These are phyloP conservation scores for Vitis cinerea DNA, from an alignment of 164 flowering plant species.

Conservation along the genomic window DNA sequence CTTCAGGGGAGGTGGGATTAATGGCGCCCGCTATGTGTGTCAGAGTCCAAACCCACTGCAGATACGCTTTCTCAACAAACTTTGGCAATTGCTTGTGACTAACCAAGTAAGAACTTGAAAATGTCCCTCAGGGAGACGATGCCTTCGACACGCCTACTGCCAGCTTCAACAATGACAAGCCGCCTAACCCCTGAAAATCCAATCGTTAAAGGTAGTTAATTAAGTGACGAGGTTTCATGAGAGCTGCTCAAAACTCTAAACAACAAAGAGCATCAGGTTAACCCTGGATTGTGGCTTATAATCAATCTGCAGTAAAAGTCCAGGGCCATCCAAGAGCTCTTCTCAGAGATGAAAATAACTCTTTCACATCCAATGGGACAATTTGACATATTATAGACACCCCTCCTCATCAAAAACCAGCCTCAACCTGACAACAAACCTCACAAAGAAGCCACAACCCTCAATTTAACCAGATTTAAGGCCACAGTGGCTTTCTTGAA, in stretches of 20 bases:
- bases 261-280: background rate
- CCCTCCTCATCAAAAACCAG: background rate
- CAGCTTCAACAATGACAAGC: constrained; percentile 86
- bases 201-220: background rate
- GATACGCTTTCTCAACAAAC: constrained; percentile 1
- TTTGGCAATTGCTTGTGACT: constrained; percentile 14
- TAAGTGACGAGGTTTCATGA: background rate
- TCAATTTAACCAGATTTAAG: background rate
- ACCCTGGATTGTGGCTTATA: background rate
- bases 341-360: background rate
- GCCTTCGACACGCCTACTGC: constrained; percentile 93
- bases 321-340: background rate
- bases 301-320: no score
- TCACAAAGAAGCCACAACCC: background rate
- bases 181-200: constrained; percentile 72
- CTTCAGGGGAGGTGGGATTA: constrained; percentile 3
- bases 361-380: background rate
- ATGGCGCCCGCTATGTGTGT: no score
- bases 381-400: background rate
- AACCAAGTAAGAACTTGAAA: constrained; percentile 75
- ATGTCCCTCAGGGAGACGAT: constrained; percentile 73
- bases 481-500: background rate
- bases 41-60: constrained; percentile 11
- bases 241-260: background rate
- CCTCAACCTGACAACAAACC: background rate